Conservation (phyloP, 2,329 filamentous ascomycete species). For the Colletotrichum horii region DNA sequence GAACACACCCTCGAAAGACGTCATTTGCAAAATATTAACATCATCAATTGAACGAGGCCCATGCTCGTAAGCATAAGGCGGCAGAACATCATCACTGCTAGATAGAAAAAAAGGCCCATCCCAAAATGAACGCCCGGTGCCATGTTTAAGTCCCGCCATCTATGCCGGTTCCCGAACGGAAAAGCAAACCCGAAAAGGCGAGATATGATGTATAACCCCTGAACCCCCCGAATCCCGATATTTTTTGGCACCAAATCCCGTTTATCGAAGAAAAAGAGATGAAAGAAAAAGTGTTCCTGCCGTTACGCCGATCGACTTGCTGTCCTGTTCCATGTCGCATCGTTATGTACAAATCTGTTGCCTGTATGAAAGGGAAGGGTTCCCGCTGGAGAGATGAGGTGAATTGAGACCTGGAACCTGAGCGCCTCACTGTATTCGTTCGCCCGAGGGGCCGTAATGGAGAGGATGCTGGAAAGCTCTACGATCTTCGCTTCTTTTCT, state of each 20-base stretch:
- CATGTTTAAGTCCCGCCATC: background rate
- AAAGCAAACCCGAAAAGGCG: background rate
- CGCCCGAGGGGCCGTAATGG: background rate
- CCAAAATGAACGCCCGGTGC: background rate
- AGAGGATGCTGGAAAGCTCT: background rate
- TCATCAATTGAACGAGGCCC: background rate
- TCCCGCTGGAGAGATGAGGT: background rate
- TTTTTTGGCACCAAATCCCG: background rate
- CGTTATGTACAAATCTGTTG: conserved; percentile 4
- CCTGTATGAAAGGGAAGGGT: background rate
- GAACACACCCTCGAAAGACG: background rate
- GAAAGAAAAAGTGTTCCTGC: background rate
- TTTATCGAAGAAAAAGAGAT: background rate
- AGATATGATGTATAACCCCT: background rate
- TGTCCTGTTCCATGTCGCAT: background rate
- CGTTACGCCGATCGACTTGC: conserved; percentile 12
- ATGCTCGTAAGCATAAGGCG: background rate
- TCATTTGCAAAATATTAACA: background rate
- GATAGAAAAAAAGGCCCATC: background rate
- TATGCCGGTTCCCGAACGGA: background rate
- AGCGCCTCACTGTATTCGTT: background rate
- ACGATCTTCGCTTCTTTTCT: conserved; percentile 21
- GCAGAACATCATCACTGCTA: conserved; percentile 5
- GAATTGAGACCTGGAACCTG: background rate
- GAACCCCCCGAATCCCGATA: background rate